Evolutionary conservation across 768 basidiomycete species (phyloP).

Genomic region (Vararia minispora): DNA sequence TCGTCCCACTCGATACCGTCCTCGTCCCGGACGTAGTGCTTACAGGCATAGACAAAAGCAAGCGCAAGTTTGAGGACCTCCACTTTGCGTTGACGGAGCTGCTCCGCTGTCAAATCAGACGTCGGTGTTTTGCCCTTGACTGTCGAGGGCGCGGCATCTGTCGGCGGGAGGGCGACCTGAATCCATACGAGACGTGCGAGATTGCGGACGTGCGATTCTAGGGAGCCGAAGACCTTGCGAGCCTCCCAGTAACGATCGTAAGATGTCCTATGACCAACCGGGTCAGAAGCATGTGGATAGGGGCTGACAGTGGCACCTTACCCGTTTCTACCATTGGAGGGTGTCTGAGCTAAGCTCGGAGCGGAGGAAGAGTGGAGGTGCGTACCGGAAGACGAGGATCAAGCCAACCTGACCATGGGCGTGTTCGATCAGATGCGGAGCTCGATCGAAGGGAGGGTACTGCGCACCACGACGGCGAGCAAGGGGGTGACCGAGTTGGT

Average conservation of each 20-base stretch:
- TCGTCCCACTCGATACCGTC: conserved; percentile 66
- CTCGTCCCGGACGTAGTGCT: conserved; percentile 79
- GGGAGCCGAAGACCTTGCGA: conserved; percentile 65
- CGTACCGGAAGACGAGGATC: conserved; percentile 77
- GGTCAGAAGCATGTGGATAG: background rate
- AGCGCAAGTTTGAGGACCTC: conserved; percentile 58
- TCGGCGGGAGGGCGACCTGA: conserved; percentile 55
- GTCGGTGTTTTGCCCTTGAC: conserved; percentile 46
- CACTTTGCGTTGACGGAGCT: conserved; percentile 56
- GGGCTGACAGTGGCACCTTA: conserved; percentile 16
- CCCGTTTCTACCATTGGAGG: conserved; percentile 43
- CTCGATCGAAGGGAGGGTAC: conserved; percentile 1
- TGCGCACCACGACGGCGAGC: conserved; percentile 76
- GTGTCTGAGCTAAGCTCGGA: conserved; percentile 6
- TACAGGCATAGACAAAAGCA: conserved; percentile 60
- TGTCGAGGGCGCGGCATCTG: conserved; percentile 33
- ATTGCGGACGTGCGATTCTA: conserved; percentile 66
- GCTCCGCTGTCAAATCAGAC: conserved; percentile 32
- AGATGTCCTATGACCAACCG: conserved; percentile 44
- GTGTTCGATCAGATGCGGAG: background rate
- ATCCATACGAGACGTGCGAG: conserved; percentile 74
- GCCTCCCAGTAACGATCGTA: conserved; percentile 89
- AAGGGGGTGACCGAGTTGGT: conserved; percentile 83
- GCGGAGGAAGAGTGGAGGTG: no score
- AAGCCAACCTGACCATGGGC: conserved; percentile 64